Evolutionary conservation across 2,329 filamentous ascomycete species (phyloP).

Genomic region (Trichophyton rubrum): DNA sequence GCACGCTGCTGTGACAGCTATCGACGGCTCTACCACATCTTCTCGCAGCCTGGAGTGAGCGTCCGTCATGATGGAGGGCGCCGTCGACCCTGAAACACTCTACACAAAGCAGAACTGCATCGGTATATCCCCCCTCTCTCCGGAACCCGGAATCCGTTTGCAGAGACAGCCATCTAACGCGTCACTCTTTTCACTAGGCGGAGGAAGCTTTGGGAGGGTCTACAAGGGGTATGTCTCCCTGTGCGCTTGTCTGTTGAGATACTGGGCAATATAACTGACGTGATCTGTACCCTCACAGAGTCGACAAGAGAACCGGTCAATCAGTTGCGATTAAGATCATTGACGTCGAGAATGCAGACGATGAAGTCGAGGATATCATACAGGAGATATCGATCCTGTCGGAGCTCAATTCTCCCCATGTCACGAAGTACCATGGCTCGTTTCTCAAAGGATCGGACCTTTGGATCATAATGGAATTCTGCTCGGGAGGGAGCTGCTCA

Average conservation of each 20-base stretch:
- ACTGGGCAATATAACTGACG: background rate
- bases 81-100: constrained; percentile 72
- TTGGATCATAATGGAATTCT: constrained; percentile 99
- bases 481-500: constrained; percentile 88
- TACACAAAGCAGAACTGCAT: constrained; percentile 92
- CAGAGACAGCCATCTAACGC: background rate
- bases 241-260: constrained; percentile 1
- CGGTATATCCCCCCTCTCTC: constrained; percentile 36
- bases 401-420: constrained; percentile 87
- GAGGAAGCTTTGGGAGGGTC: constrained; percentile 95
- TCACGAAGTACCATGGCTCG: constrained; percentile 95
- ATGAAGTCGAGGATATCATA: constrained; percentile 98
- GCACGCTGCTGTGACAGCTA: background rate
- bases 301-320: constrained; percentile 85
- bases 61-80: constrained; percentile 31
- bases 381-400: constrained; percentile 97
- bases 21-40: background rate
- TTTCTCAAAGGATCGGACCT: constrained; percentile 91
- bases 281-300: constrained; percentile 37
- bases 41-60: background rate
- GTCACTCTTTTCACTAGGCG: constrained; percentile 44
- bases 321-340: constrained; percentile 97
- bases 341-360: constrained; percentile 96
- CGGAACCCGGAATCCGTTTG: background rate
- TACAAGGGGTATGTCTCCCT: constrained; percentile 68